Evolutionary conservation across 2,329 filamentous ascomycete species (phyloP), one percentile per base, ranked within the genome.

Genomic region (Gaeumannomyces tritici): DNA sequence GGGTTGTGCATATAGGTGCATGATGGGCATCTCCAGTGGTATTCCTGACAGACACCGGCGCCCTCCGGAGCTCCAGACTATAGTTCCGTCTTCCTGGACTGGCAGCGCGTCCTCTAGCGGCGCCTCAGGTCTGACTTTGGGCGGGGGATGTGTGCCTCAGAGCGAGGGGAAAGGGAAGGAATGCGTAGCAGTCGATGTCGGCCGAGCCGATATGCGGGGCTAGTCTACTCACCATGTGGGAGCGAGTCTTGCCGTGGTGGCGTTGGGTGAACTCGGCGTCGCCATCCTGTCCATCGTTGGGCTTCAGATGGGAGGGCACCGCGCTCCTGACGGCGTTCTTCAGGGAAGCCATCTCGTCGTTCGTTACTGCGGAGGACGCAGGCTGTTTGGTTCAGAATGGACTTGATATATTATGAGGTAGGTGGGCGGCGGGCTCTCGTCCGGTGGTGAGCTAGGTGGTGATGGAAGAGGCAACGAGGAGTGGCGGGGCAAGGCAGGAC

Each of bases 181-280:
- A 9, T 9, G 42, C 11, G 21, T 51, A 21, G 7, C 42, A 51
- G n/a, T 24, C 21, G 24, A 51, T 51, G 21, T n/a, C 21, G n/a
- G 21, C 13, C 21, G 42, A n/a, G 42, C 21, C 24, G 42, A 21
- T n/a, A n/a, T 51, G 42, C 42, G 8, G 28, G 26, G 35, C 7
- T 31, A 27, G 18, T 54, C 28, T 63, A 87, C 89, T 85, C 78
- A 89, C 89, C 86, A 93, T 90, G 77, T 93, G 89, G 65, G 89
- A 91, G 76, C 89, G 88, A 69, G 89, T 89, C 84, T 93, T 93
- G 79, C 89, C 89, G 76, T 93, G 89, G 74, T 91, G 90, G 74
- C 87, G 86, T 69, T 82, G 80, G 69, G 82, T 78, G 67, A 86
- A 81, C 67, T 78, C 79, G 66, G 72, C 71, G 65, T 79, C 78